Base-by-base conservation (phyloP, 179 eudicot species). In the Silene coronaria region DNA sequence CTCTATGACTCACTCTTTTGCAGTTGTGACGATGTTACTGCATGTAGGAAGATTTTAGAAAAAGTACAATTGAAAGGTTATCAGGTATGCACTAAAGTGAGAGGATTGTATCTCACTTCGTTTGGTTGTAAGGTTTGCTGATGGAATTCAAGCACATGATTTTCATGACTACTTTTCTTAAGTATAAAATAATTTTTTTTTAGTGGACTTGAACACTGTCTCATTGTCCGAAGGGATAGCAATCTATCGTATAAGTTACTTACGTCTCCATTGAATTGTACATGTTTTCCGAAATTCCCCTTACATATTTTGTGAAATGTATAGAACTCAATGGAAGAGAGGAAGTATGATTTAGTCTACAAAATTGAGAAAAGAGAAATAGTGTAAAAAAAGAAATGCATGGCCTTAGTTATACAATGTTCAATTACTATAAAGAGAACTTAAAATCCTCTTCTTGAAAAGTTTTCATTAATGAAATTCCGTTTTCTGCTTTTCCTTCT, bases 1-100 rank as follows among this genome's bases (percentile, higher is more conserved):
- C 62, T 61, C 59, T 53, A 42, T 74, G 63, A 27, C 68, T 68
- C 69, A 14, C 32, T 65, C 53, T 27, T 76, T 78, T 71, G 63
- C 77, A 88, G 94, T 68, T 71, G 76, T 63, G 93, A 91, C 79
- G 98, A 87, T 79, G 80, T 87, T 60, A 77, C 87, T 80, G 91
- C 90, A 76, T 87, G 88, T 71, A 82, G 80, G 83, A 85, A 60
- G 78, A 82, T 93, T 81, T 75, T 93, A 78, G 87, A 84, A 77
- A 91, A 88, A 82, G 88, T 74, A 78, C 85, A 82, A 72, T 85
- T 93, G 73, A 73, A 91, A 78, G 98, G 90, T 72, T 93, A 85
- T 85, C 98, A 93, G 93, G 98, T 93, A 83, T 34, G 79, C 42
- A 74, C 34, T 73, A 26, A 70, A 70, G 42, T 16, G 28, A 21